Evolutionary conservation across 768 basidiomycete genomes (phyloP).

Genomic region (Pulveroboletus ravenelii): DNA sequence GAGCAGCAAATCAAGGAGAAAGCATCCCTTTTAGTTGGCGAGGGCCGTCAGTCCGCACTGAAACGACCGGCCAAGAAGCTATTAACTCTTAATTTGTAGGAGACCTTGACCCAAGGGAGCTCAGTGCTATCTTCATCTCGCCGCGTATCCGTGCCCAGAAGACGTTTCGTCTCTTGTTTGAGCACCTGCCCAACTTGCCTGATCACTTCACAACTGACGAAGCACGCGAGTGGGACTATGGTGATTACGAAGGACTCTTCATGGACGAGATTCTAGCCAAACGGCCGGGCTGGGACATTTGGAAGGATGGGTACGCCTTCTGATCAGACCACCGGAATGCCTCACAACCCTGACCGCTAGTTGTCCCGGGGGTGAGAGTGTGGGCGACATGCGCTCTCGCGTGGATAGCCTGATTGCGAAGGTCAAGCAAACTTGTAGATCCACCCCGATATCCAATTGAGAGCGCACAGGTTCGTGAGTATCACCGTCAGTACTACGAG

Average conservation of each 20-base stretch:
- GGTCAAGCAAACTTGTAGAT: conserved; percentile 36
- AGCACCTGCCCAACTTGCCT: conserved; percentile 41
- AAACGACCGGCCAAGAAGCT: background rate
- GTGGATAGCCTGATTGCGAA: conserved; percentile 74
- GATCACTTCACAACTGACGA: conserved; percentile 59
- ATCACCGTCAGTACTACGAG: conserved; percentile 64
- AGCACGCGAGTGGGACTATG: conserved; percentile 86
- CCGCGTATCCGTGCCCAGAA: conserved; percentile 82
- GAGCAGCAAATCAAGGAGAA: conserved; percentile 64
- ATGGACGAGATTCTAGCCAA: conserved; percentile 71
- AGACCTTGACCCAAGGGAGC: conserved; percentile 72
- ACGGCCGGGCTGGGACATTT: conserved; percentile 70
- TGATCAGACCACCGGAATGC: background rate
- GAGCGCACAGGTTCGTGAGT: conserved; percentile 55
- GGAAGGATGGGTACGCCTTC: conserved; percentile 67
- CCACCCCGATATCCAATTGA: conserved; percentile 4
- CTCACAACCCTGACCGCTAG: conserved; percentile 34
- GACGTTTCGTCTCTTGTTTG: conserved; percentile 82
- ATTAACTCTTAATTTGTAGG: conserved; percentile 35
- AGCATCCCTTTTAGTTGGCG: conserved; percentile 65
- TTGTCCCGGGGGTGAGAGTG: conserved; percentile 86
- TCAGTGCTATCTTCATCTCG: conserved; percentile 74
- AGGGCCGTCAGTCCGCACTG: conserved; percentile 54
- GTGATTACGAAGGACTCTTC: conserved; percentile 81
- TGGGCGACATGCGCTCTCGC: conserved; percentile 69